phyloP scores from a whole-genome alignment of 2,329 filamentous ascomycete genomes.

The Colletotrichum tabaci region DNA sequence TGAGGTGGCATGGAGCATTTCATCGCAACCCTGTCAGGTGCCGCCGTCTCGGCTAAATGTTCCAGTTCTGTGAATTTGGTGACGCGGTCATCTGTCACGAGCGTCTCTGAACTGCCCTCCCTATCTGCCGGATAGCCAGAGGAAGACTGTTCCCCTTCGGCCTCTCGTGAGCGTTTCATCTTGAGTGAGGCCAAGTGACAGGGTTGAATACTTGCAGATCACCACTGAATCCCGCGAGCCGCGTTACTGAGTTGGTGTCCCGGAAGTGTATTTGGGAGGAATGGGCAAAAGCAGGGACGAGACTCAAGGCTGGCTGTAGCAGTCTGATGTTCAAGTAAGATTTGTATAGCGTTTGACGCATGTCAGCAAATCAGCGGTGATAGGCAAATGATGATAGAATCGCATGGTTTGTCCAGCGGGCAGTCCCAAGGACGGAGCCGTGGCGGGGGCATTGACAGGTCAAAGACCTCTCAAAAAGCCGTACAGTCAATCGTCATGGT shows the following conservation, averaged over 20 bases:
- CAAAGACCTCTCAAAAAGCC: conserved; percentile 23
- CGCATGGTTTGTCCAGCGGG: conserved; percentile 26
- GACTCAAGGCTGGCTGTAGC: not conserved
- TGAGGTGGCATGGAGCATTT: conserved; percentile 88
- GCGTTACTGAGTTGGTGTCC: conserved; percentile 16
- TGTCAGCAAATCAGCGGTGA: conserved; percentile 8
- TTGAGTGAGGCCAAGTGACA: conserved; percentile 44
- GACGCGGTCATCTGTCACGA: conserved; percentile 47
- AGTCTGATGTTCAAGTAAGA: conserved; percentile 1
- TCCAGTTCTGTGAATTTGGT: conserved; percentile 76
- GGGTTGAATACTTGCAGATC: conserved; percentile 40
- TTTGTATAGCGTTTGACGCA: not conserved
- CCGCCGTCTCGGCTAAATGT: conserved; percentile 50
- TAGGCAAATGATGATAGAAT: conserved; percentile 6
- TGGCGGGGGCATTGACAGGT: conserved; percentile 38
- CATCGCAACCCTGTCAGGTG: conserved; percentile 67
- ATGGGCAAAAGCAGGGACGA: conserved; percentile 10
- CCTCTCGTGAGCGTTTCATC: conserved; percentile 77
- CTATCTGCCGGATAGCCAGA: conserved; percentile 46
- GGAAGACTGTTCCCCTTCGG: conserved; percentile 64
- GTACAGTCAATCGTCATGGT: conserved; percentile 19
- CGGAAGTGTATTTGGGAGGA: conserved; percentile 17
- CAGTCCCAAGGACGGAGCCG: conserved; percentile 25
- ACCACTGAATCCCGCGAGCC: conserved; percentile 21
- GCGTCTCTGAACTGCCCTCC: conserved; percentile 26